These are phyloP conservation scores for Hippophae rhamnoides DNA, from an alignment of 306 rosid genomes.

Conservation along the genomic window DNA sequence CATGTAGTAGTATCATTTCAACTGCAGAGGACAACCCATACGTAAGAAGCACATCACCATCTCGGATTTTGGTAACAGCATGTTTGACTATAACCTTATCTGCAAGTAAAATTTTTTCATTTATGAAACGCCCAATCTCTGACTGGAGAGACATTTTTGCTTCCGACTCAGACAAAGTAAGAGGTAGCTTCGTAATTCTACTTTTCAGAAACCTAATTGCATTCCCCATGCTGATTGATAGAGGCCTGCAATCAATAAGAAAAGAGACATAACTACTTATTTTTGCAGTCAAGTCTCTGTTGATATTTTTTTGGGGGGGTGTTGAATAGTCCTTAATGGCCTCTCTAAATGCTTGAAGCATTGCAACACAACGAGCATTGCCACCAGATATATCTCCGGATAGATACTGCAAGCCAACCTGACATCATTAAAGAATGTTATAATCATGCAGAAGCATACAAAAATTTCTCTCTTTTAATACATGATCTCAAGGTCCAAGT, in stretches of 20 bases:
- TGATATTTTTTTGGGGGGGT: conserved; percentile 52
- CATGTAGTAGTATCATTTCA: conserved; percentile 60
- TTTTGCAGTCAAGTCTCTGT: conserved; percentile 74
- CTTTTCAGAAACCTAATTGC: conserved; percentile 67
- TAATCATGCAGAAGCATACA: conserved; percentile 5
- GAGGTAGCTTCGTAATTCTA: conserved; percentile 45
- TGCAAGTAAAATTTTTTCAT: conserved; percentile 75
- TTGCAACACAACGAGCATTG: conserved; percentile 79
- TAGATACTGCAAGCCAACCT: conserved; percentile 74
- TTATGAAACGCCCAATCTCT: conserved; percentile 57
- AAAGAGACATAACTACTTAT: conserved; percentile 65
- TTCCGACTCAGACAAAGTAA: conserved; percentile 52
- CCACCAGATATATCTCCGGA: conserved; percentile 65
- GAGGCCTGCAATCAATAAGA: conserved; percentile 72
- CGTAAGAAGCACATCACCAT: conserved; percentile 82
- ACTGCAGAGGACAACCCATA: conserved; percentile 66
- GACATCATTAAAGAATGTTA: conserved; percentile 15
- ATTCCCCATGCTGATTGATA: conserved; percentile 88
- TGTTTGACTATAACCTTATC: conserved; percentile 71
- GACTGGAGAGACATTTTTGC: conserved; percentile 61
- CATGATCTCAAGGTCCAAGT: not conserved
- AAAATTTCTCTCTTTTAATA: not conserved
- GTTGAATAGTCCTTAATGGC: conserved; percentile 67
- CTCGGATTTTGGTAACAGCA: conserved; percentile 60
- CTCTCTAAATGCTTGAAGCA: conserved; percentile 77